Base-by-base conservation (phyloP, 2,329 filamentous ascomycete genomes). In the Neopestalotiopsis rosae region DNA sequence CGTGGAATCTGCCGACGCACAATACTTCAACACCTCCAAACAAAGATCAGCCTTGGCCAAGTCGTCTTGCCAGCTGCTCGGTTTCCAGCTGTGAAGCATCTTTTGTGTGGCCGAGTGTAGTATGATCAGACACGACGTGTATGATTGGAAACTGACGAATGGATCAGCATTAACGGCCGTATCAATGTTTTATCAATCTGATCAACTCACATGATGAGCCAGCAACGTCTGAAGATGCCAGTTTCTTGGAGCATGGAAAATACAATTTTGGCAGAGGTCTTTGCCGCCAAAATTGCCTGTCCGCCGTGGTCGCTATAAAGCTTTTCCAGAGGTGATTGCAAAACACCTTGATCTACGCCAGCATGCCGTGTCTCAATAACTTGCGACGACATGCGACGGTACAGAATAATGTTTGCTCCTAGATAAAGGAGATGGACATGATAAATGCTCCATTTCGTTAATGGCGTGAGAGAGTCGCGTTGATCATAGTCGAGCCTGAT, bases 351-450 rank as follows among this genome's bases (percentile, higher is more conserved):
- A 1, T 20, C 64, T 13, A 20, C 34, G 42, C 40, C 34, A 10
- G 12, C 0, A 9, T 52, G 24, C 6, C 40, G 14, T 17, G 49
- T 57, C 9, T 68, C 69, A 17, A 73, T 69, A 20, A 74, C 74
- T 57, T 79, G 76, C 4, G 75, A 73, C 1, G 72, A 74, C 42
- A 79, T 73, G 17, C 78, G 73, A 3, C 78, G 76, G 62, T 80
- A 79, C 1, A 79, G 69, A 1, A 80, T 73, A 40, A 80, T 74
- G 66, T 74, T 71, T 10, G 77, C 76, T 2, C 77, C 78, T 4
- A 78, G 70, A 52, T 80, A 77, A 1, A 80, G 72, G 0, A 80
- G 72, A 52, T 80, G 78, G 1, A 79, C 70, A 63, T 79, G 74
- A 64, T 72, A 77, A 1, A 74, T 71, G 13, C 68, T 61, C 6